These are phyloP conservation scores for Pichia pseudocactophila DNA, from an alignment of 805 yeast genomes.

Conservation along the genomic window DNA sequence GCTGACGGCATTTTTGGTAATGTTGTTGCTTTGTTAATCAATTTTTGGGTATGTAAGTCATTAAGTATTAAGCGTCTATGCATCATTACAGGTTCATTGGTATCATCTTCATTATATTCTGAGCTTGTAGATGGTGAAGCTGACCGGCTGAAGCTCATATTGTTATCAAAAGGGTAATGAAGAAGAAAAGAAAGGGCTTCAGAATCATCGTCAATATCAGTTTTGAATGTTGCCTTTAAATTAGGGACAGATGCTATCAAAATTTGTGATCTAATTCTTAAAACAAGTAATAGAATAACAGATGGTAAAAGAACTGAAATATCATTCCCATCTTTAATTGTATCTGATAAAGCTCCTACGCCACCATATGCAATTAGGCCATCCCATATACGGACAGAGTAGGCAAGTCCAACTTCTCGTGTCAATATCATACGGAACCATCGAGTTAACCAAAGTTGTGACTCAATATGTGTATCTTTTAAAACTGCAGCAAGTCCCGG, in stretches of 20 bases:
- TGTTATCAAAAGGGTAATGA: constrained; percentile 34
- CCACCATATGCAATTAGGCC: constrained; percentile 28
- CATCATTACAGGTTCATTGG: constrained; percentile 5
- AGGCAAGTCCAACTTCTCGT: constrained; percentile 37
- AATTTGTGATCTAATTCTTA: constrained; percentile 10
- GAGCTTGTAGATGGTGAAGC: constrained; percentile 1
- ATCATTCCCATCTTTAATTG: constrained; percentile 7
- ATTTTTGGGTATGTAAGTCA: not conserved
- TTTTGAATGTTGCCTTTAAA: not conserved
- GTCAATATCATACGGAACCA: constrained; percentile 38
- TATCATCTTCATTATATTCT: not conserved
- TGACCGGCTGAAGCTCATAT: constrained; percentile 5
- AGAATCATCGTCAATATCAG: constrained; percentile 34
- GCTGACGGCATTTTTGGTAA: constrained; percentile 8
- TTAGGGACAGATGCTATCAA: constrained; percentile 3
- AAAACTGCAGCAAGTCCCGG: constrained; percentile 12
- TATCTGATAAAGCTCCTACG: constrained; percentile 5
- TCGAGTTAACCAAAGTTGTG: constrained; percentile 48
- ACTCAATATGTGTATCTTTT: constrained; percentile 30
- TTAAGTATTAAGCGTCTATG: constrained; percentile 1
- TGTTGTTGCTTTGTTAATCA: not conserved
- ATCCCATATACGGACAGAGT: constrained; percentile 39
- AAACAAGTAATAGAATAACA: constrained; percentile 34
- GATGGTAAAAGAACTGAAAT: constrained; percentile 29
- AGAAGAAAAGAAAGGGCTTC: constrained; percentile 40